These are phyloP conservation scores for Colletotrichum paranaense DNA, from an alignment of 2,329 filamentous ascomycete genomes.

Conservation along the genomic window DNA sequence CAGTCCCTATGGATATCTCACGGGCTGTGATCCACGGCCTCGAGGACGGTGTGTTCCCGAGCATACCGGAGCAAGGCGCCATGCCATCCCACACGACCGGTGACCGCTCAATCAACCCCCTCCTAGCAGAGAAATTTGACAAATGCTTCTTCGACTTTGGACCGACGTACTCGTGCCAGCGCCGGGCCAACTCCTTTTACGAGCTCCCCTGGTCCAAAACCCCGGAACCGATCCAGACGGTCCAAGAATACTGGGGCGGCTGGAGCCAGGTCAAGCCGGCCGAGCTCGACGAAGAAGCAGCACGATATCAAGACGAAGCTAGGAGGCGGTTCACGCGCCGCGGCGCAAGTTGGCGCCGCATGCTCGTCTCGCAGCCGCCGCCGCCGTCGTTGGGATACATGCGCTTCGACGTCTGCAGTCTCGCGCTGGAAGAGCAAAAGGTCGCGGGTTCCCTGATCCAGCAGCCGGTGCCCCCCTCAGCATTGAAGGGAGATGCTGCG, in stretches of 20 bases:
- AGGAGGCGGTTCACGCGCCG: slow-evolving; percentile 23
- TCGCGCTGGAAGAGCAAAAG: neutral
- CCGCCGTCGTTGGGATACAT: slow-evolving; percentile 21
- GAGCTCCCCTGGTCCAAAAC: slow-evolving; percentile 18
- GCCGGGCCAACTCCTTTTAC: slow-evolving; percentile 29
- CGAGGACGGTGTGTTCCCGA: neutral
- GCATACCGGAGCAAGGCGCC: neutral
- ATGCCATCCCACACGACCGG: neutral
- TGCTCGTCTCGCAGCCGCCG: slow-evolving; percentile 39
- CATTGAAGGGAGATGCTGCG: neutral
- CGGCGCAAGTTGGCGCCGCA: slow-evolving; percentile 39
- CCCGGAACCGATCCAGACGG: neutral
- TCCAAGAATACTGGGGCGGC: slow-evolving; percentile 19
- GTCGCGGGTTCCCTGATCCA: slow-evolving; percentile 14
- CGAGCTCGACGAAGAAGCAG: neutral
- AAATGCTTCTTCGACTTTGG: slow-evolving; percentile 35
- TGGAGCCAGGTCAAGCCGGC: slow-evolving; percentile 6
- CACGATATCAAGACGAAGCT: neutral
- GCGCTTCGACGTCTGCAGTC: slow-evolving; percentile 17
- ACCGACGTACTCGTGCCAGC: slow-evolving; percentile 21
- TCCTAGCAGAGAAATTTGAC: slow-evolving; percentile 26
- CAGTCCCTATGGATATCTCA: neutral
- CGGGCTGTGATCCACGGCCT: neutral
- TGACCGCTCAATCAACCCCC: slow-evolving; percentile 19
- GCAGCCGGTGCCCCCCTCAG: neutral